phyloP scores from a whole-genome alignment of 1,284 basidiomycete genomes.

The Fomitopsis pinicola region DNA sequence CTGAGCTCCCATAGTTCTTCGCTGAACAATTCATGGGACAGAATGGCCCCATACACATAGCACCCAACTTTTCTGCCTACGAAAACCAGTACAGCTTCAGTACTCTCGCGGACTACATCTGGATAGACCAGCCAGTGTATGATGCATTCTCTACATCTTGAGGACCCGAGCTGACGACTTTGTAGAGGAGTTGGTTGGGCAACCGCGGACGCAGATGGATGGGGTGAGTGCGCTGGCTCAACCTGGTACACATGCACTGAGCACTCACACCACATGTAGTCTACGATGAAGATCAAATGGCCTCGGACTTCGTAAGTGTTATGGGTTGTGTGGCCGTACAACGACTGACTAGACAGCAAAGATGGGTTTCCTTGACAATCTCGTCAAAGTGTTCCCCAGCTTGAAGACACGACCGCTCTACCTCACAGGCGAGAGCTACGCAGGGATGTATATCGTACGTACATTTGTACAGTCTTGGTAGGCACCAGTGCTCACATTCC shows the following conservation, averaged over 20 bases:
- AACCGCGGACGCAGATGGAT: conserved; percentile 50
- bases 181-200: conserved; percentile 54
- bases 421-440: conserved; percentile 31
- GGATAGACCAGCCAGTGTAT: conserved; percentile 69
- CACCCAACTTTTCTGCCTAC: conserved; percentile 42
- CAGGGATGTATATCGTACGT: conserved; percentile 39
- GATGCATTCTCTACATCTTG: conserved; percentile 2
- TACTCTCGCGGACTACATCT: conserved; percentile 60
- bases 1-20: not conserved
- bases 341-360: not conserved
- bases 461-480: not conserved
- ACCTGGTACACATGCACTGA: not conserved
- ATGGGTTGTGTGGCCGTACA: no score
- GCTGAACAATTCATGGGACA: conserved; percentile 17
- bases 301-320: conserved; percentile 57
- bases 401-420: conserved; percentile 27
- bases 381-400: conserved; percentile 30
- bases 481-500: not conserved
- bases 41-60: conserved; percentile 66
- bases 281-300: conserved; percentile 64
- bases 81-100: conserved; percentile 56
- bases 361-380: conserved; percentile 24
- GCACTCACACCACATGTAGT: conserved; percentile 33
- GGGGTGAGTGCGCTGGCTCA: conserved; percentile 3
- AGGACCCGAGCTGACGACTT: not conserved